Percentiles rank a stretch among this genome's conserved stretches.
Conservation (phyloP, 192 early-diverging fungal genomes). For the Podila verticillata region DNA sequence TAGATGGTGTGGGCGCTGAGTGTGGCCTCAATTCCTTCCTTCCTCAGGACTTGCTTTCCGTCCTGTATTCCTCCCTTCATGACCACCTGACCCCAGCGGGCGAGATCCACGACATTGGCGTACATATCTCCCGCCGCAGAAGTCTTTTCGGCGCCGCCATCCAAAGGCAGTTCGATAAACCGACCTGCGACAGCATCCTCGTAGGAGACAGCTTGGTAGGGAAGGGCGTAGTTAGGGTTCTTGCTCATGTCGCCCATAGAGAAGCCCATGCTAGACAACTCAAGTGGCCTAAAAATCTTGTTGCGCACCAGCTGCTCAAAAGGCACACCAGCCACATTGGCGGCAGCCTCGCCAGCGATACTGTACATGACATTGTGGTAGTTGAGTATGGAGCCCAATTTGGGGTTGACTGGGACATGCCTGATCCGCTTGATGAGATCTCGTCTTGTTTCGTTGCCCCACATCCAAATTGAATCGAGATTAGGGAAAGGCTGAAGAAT, state of each 20-base stretch:
- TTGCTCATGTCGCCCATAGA: slow-evolving; percentile 20
- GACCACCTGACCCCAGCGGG: slow-evolving; percentile 2
- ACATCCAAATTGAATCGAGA: not conserved
- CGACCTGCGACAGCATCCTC: slow-evolving; percentile 16
- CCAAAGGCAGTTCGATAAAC: slow-evolving; percentile 4
- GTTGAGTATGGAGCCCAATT: not conserved
- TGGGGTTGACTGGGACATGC: not conserved
- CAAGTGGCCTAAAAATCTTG: slow-evolving; percentile 15
- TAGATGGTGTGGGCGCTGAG: not conserved
- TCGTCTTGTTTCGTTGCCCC: not conserved
- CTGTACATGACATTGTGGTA: slow-evolving; percentile 32
- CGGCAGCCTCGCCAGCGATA: slow-evolving; percentile 34
- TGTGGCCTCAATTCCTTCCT: not conserved
- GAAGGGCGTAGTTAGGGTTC: slow-evolving; percentile 11
- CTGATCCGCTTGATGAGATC: slow-evolving; percentile 21
- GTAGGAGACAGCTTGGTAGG: slow-evolving; percentile 14
- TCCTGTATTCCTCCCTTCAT: slow-evolving; percentile 3
- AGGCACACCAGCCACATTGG: slow-evolving; percentile 13
- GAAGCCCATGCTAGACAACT: slow-evolving; percentile 16
- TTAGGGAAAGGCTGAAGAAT: not conserved
- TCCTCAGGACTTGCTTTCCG: slow-evolving; percentile 19
- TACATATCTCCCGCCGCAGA: slow-evolving; percentile 29
- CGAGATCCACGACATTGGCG: slow-evolving; percentile 20
- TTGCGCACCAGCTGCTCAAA: slow-evolving; percentile 8
- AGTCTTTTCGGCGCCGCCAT: no score